Conservation (phyloP, 2,329 filamentous ascomycete genomes). For the Exophiala aquamarina region DNA sequence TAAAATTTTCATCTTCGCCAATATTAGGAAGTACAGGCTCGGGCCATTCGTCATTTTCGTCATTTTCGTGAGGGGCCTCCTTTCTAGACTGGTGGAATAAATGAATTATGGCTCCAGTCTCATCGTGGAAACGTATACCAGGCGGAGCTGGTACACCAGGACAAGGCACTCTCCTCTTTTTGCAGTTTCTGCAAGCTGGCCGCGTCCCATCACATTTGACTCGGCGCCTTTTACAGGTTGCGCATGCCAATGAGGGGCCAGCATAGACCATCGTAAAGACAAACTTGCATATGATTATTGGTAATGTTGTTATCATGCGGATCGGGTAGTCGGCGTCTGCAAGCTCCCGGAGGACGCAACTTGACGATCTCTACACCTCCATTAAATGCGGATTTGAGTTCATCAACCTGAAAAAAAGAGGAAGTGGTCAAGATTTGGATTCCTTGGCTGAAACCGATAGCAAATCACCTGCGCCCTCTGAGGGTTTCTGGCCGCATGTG, state of each 20-base stretch:
- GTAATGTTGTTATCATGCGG: too few species aligned
- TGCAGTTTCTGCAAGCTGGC: conserved; percentile 1
- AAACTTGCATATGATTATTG: too few species aligned
- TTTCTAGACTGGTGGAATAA: not conserved
- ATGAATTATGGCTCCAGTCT: not conserved
- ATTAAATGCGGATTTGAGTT: too few species aligned
- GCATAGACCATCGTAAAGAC: conserved; percentile 1
- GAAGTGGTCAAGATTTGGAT: too few species aligned
- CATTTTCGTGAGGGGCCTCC: not conserved
- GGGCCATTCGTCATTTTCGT: not conserved
- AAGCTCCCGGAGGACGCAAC: too few species aligned
- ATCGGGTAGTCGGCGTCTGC: too few species aligned
- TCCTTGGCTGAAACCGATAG: too few species aligned
- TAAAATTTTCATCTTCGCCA: conserved; percentile 3
- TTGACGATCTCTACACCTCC: too few species aligned
- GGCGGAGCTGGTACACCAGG: conserved; percentile 1
- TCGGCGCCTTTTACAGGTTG: not conserved
- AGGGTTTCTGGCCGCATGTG: too few species aligned
- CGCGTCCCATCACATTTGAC: conserved; percentile 1
- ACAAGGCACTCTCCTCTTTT: conserved; percentile 1
- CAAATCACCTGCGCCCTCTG: too few species aligned
- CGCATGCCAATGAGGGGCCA: not conserved
- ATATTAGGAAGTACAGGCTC: not conserved
- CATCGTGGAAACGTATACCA: not conserved
- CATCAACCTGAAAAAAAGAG: too few species aligned